Evolutionary conservation across 257 asterid genomes (phyloP).

Genomic region (Petunia secreta): DNA sequence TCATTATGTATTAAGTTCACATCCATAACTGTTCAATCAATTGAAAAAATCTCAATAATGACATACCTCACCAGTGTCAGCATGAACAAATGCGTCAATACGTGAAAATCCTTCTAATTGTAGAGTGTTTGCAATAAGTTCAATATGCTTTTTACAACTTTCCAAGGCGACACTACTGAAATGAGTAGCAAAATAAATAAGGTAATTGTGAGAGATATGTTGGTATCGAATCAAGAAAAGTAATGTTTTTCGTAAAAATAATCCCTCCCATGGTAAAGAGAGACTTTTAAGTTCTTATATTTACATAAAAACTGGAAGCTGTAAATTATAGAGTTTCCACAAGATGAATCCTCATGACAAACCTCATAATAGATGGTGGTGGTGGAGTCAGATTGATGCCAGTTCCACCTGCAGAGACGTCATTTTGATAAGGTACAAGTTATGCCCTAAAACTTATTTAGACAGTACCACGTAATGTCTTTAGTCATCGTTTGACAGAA

Average conservation of each 20-base stretch:
- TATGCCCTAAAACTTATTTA: neutral
- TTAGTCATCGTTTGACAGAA: conserved; percentile 20
- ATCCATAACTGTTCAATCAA: neutral
- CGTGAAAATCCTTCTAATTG: conserved; percentile 88
- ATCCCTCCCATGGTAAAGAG: neutral
- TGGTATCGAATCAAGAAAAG: neutral
- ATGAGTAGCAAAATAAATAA: conserved; percentile 25
- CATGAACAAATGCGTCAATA: conserved; percentile 85
- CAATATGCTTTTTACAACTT: conserved; percentile 66
- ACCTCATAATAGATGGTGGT: conserved; percentile 81
- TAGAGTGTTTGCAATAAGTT: conserved; percentile 79
- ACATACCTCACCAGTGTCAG: conserved; percentile 81
- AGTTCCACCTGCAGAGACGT: conserved; percentile 75
- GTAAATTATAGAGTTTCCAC: neutral
- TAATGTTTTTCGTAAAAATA: neutral
- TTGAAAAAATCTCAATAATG: neutral
- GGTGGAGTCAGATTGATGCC: conserved; percentile 95
- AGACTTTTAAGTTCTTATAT: neutral
- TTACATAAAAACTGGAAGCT: neutral
- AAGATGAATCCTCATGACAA: conserved; percentile 19
- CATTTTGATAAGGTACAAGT: conserved; percentile 27
- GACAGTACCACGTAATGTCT: conserved; percentile 11
- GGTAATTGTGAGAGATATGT: conserved; percentile 16
- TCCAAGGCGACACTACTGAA: conserved; percentile 60
- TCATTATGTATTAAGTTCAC: neutral